These are phyloP conservation scores for Fistulina hepatica DNA, from an alignment of 1,284 basidiomycete species.

Conservation along the genomic window DNA sequence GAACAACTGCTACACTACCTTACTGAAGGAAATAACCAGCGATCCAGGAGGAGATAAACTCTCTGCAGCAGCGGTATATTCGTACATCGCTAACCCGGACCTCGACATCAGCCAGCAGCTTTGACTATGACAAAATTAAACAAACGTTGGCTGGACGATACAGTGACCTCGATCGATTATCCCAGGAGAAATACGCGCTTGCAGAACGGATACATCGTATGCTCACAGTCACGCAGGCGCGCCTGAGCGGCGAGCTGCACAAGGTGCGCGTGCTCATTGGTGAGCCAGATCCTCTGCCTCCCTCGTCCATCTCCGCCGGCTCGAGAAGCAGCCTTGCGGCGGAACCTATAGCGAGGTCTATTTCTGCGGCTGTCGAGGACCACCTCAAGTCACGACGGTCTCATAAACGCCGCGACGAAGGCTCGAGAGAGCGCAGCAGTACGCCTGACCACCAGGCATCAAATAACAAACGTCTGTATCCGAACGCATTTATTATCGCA, in stretches of 20 bases:
- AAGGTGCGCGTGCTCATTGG: slow-evolving; percentile 48
- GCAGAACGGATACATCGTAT: slow-evolving; percentile 45
- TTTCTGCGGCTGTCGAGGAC: neutral
- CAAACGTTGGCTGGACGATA: slow-evolving; percentile 40
- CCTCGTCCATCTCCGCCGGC: no score
- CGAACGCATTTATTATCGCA: neutral
- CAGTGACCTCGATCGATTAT: slow-evolving; percentile 40
- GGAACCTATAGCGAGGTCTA: neutral
- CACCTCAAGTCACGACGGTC: neutral
- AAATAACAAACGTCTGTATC: neutral
- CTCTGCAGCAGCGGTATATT: neutral
- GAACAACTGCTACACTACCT: neutral
- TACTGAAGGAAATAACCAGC: no score
- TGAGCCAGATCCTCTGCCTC: no score
- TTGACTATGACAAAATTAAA: slow-evolving; percentile 15
- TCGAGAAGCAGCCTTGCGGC: no score
- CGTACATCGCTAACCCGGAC: slow-evolving; percentile 24
- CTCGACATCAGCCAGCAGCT: slow-evolving; percentile 31
- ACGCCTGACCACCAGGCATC: neutral
- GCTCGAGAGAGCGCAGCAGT: neutral
- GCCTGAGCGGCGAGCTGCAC: slow-evolving; percentile 45
- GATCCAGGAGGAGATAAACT: neutral
- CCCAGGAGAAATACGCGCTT: slow-evolving; percentile 42
- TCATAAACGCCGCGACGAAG: neutral
- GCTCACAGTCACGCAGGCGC: slow-evolving; percentile 39